phyloP scores from a whole-genome alignment of 257 asterid genomes.

The Oldenlandia corymbosa region DNA sequence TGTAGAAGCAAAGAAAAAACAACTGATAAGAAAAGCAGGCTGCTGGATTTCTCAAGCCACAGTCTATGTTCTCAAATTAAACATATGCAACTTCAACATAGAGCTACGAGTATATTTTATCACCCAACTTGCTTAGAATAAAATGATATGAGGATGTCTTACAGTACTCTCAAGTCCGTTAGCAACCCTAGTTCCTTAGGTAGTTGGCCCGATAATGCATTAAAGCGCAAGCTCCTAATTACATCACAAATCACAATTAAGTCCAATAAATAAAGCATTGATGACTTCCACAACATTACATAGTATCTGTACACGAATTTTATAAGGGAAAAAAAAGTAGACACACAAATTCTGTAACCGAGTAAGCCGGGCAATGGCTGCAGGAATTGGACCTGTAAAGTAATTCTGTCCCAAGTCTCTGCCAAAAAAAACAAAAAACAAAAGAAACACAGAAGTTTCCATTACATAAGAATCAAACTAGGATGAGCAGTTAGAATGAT shows the following conservation, averaged over 20 bases:
- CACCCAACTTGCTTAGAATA: neutral
- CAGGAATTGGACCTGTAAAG: slow-evolving; percentile 54
- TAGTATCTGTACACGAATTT: neutral
- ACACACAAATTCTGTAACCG: slow-evolving; percentile 63
- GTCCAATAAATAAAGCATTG: neutral
- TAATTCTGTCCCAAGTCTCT: slow-evolving; percentile 55
- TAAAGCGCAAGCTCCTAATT: slow-evolving; percentile 43
- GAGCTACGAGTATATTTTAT: too few relatives aligned
- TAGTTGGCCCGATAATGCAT: slow-evolving; percentile 62
- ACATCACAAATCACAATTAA: slow-evolving; percentile 6
- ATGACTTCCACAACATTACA: neutral
- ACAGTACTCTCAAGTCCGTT: slow-evolving; percentile 52
- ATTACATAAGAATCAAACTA: neutral
- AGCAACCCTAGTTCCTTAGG: slow-evolving; percentile 67
- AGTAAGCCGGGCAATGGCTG: slow-evolving; percentile 50
- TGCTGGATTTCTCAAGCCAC: neutral
- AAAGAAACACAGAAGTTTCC: neutral
- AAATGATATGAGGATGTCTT: slow-evolving; percentile 16
- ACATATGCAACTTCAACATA: neutral
- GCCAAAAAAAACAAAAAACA: too few relatives aligned
- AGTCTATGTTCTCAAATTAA: neutral
- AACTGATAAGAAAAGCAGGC: neutral
- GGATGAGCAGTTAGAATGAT: neutral
- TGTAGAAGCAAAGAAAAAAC: neutral
- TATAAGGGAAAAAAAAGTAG: neutral